Evolutionary conservation across 371 early-diverging fungal genomes (phyloP).

Genomic region (Mucor lusitanicus): DNA sequence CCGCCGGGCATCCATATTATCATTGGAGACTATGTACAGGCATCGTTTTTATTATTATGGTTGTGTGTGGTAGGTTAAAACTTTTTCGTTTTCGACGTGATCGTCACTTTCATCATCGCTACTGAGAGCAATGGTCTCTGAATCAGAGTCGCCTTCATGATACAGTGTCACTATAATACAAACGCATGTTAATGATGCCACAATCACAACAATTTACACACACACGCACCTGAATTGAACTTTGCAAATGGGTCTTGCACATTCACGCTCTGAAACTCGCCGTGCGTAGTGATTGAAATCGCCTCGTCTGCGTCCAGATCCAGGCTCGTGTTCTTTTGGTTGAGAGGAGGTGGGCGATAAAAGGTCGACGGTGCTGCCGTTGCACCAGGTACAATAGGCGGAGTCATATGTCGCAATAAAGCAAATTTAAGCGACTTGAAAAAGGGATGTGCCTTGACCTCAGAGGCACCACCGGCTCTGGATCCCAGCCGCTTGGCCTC

Average conservation of each 20-base stretch:
- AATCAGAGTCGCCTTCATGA: conserved; percentile 62
- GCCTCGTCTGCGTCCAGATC: conserved; percentile 53
- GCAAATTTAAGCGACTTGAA: conserved; percentile 93
- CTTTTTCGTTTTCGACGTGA: not conserved
- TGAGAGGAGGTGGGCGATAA: conserved; percentile 37
- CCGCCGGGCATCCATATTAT: no score
- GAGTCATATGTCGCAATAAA: conserved; percentile 73
- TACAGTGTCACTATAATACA: conserved; percentile 51
- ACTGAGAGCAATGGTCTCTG: conserved; percentile 17
- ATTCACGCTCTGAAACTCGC: not conserved
- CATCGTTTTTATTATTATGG: not conserved
- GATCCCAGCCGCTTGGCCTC: conserved; percentile 82
- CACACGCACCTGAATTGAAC: conserved; percentile 56
- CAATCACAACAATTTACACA: not conserved
- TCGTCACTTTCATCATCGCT: conserved; percentile 10
- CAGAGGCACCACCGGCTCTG: conserved; percentile 88
- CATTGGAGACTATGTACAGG: not conserved
- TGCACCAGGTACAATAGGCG: conserved; percentile 84
- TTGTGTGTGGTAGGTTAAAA: no score
- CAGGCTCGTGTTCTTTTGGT: conserved; percentile 52
- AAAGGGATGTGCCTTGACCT: conserved; percentile 92
- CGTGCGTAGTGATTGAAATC: not conserved
- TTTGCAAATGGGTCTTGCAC: conserved; percentile 57
- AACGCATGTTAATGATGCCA: not conserved
- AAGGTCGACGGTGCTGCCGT: not conserved